Evolutionary conservation across 2,329 filamentous ascomycete species (phyloP).

Genomic region (Botrytis elliptica): DNA sequence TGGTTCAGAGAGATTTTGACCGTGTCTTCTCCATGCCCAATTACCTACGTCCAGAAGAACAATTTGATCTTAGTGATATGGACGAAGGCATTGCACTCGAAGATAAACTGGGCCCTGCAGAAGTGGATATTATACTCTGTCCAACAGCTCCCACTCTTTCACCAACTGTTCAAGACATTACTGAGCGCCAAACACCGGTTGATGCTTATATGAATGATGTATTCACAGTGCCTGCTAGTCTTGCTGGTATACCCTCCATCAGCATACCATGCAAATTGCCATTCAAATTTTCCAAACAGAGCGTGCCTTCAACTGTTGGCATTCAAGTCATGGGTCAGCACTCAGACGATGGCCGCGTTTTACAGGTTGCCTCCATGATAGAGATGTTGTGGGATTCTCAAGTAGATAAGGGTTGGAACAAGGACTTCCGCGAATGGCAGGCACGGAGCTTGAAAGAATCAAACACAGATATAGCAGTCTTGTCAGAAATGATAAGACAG

Average conservation of each 20-base stretch:
- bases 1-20: constrained; percentile 87
- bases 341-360: constrained; percentile 67
- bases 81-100: constrained; percentile 51
- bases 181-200: constrained; percentile 52
- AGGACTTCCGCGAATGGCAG: not conserved
- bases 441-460: not conserved
- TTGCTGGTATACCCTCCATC: constrained; percentile 86
- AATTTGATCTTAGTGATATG: constrained; percentile 62
- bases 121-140: constrained; percentile 82
- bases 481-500: not conserved
- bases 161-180: constrained; percentile 61
- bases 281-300: constrained; percentile 36
- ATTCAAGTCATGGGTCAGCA: constrained; percentile 81
- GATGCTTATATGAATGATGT: constrained; percentile 90
- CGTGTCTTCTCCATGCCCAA: constrained; percentile 69
- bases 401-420: not conserved
- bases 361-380: constrained; percentile 50
- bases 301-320: constrained; percentile 49
- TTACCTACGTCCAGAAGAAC: constrained; percentile 56
- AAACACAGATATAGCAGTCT: not conserved
- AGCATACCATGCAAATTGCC: constrained; percentile 64
- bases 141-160: constrained; percentile 81
- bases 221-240: constrained; percentile 90
- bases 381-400: constrained; percentile 5
- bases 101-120: constrained; percentile 56